Evolutionary conservation across 2,329 filamentous ascomycete genomes (phyloP).

Genomic region (Fusarium papillatum): DNA sequence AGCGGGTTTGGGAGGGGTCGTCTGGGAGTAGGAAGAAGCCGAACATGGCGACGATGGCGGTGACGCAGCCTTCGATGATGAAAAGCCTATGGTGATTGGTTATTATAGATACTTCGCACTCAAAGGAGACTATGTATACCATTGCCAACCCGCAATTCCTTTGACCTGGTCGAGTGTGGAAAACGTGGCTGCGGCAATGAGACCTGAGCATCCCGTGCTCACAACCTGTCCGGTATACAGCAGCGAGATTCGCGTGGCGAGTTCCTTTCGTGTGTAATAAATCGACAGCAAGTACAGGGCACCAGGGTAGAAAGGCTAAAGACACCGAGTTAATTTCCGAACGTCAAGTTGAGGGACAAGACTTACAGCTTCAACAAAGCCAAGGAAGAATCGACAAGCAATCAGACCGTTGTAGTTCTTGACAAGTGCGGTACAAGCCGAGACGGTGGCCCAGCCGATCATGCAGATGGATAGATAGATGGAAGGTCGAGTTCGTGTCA

Average conservation of each 20-base stretch:
- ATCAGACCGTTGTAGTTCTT: constrained; percentile 14
- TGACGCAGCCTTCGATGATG: constrained; percentile 65
- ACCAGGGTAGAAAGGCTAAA: constrained; percentile 25
- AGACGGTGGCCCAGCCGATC: constrained; percentile 25
- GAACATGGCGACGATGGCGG: constrained; percentile 36
- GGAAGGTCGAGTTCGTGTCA: constrained; percentile 23
- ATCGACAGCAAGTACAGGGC: constrained; percentile 25
- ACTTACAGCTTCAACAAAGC: constrained; percentile 25
- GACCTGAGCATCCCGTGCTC: constrained; percentile 74
- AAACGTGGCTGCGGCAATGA: constrained; percentile 71
- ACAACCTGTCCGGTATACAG: constrained; percentile 49
- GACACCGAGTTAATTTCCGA: not conserved
- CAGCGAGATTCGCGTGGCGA: constrained; percentile 24
- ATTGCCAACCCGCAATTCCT: constrained; percentile 72
- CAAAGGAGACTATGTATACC: too few species aligned
- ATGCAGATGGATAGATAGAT: constrained; percentile 18
- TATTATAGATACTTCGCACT: not conserved
- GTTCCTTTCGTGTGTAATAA: constrained; percentile 28
- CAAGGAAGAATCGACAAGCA: constrained; percentile 23
- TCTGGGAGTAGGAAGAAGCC: constrained; percentile 42
- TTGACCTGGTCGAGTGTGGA: constrained; percentile 48
- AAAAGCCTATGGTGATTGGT: constrained; percentile 62
- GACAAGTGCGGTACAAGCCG: constrained; percentile 11
- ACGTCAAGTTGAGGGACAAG: constrained; percentile 45
- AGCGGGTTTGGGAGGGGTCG: constrained; percentile 55